Percentiles rank a stretch among this genome's conserved stretches.
Evolutionary conservation across 2,329 filamentous ascomycete genomes (phyloP).

Genomic region (Penicillium psychrosexuale): DNA sequence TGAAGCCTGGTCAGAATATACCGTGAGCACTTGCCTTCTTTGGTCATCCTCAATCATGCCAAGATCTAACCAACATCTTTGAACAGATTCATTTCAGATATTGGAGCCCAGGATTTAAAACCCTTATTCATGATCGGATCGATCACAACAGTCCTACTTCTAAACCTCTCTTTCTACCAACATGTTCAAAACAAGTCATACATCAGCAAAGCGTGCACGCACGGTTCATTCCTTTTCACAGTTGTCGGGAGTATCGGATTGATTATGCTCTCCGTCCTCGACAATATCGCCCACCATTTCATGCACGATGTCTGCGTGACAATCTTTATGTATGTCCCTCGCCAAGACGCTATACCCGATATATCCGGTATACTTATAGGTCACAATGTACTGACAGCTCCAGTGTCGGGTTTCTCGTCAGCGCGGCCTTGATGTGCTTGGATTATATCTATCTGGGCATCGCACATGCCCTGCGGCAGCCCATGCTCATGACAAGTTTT

Average conservation of each 20-base stretch:
- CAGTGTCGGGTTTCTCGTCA: slow-evolving; percentile 16
- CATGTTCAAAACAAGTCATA: slow-evolving; percentile 16
- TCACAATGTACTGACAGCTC: slow-evolving; percentile 3
- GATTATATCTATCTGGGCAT: slow-evolving; percentile 18
- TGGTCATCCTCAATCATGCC: background rate
- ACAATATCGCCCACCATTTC: slow-evolving; percentile 17
- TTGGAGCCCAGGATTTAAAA: slow-evolving; percentile 17
- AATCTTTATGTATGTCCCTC: slow-evolving; percentile 15
- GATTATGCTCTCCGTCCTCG: slow-evolving; percentile 16
- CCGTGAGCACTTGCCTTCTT: slow-evolving; percentile 9
- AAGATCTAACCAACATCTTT: background rate
- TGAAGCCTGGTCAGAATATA: slow-evolving; percentile 20
- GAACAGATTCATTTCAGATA: slow-evolving; percentile 19
- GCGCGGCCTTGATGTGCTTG: slow-evolving; percentile 16
- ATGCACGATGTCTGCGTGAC: slow-evolving; percentile 19
- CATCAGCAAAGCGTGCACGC: slow-evolving; percentile 13
- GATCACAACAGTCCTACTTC: slow-evolving; percentile 16
- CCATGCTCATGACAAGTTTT: slow-evolving; percentile 18
- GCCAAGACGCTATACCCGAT: background rate
- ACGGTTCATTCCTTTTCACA: slow-evolving; percentile 17
- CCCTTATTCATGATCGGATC: slow-evolving; percentile 17
- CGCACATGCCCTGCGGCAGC: slow-evolving; percentile 10
- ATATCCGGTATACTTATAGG: background rate
- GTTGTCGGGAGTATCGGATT: slow-evolving; percentile 17
- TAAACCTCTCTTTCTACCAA: slow-evolving; percentile 20